Evolutionary conservation across 208 protist genomes (phyloP).

Genomic region (Acanthamoeba triangularis): DNA sequence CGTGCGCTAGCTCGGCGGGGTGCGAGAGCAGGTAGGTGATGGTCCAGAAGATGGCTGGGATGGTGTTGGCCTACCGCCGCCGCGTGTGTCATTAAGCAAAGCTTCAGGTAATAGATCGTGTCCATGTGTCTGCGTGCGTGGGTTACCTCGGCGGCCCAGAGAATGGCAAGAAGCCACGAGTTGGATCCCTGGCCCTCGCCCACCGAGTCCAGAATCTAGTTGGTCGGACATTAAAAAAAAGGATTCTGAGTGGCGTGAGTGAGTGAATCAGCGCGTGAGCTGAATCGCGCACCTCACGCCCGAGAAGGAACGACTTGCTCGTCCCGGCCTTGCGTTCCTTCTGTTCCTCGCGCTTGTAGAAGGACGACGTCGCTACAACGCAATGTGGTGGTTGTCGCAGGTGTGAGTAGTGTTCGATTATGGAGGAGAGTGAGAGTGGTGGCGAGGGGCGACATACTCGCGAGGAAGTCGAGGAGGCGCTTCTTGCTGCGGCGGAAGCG

Average conservation of each 20-base stretch:
- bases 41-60: slow-evolving; percentile 63
- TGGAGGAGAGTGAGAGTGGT: too few species aligned
- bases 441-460: neutral
- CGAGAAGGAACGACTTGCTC: neutral
- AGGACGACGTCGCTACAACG: neutral
- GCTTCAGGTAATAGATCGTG: too few species aligned
- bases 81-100: too few species aligned
- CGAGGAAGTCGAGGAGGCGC: slow-evolving; percentile 17
- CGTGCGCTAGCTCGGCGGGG: neutral
- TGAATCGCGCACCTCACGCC: neutral
- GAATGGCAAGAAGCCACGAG: slow-evolving; percentile 50
- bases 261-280: neutral
- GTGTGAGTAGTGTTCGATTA: too few species aligned
- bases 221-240: neutral
- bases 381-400: too few species aligned
- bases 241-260: neutral
- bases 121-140: too few species aligned
- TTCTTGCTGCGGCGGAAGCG: slow-evolving; percentile 44
- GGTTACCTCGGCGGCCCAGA: slow-evolving; percentile 24
- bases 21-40: slow-evolving; percentile 60
- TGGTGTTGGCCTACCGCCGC: slow-evolving; percentile 26
- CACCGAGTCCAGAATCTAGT: neutral
- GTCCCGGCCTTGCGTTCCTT: neutral
- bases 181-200: slow-evolving; percentile 4
- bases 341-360: slow-evolving; percentile 18